phyloP scores from a whole-genome alignment of 257 asterid species.

The Solanum ossicruentum region DNA sequence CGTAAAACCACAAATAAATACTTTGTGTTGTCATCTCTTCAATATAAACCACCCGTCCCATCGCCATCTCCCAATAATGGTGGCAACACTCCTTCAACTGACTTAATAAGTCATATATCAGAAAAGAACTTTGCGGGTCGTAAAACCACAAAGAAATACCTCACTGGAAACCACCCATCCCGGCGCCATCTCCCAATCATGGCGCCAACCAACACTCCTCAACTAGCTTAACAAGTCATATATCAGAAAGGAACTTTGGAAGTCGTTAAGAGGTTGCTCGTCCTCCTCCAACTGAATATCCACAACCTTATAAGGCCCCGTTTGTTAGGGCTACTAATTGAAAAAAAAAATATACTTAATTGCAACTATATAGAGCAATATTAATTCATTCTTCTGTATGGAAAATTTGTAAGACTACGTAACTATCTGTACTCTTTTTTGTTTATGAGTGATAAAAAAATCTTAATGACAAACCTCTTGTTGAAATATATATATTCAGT shows the following conservation, averaged over 20 bases:
- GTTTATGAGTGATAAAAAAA: not conserved
- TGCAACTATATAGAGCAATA: not conserved
- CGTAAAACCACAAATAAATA: not conserved
- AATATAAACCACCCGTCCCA: not conserved
- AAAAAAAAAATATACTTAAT: not conserved
- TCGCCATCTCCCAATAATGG: constrained; percentile 5
- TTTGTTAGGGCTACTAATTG: not conserved
- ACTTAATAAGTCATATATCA: too few species aligned
- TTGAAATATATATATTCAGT: not conserved
- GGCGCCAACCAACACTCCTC: too few species aligned
- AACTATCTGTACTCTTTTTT: too few species aligned
- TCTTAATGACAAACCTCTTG: not conserved
- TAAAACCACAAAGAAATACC: too few species aligned
- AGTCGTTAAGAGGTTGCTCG: not conserved
- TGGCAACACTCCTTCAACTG: too few species aligned
- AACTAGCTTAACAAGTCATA: too few species aligned
- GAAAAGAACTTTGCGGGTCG: not conserved
- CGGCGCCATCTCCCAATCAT: constrained; percentile 7
- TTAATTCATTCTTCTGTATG: not conserved
- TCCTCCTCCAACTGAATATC: not conserved
- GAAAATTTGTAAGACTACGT: not conserved
- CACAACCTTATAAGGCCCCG: not conserved
- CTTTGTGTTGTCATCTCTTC: constrained; percentile 14
- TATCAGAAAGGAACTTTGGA: not conserved
- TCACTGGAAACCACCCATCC: constrained; percentile 3